A percentile compares a stretch with the other conserved stretches of the same genome.
Conservation (phyloP, 352 stramenopile species). For the Globisporangium cystogenes region DNA sequence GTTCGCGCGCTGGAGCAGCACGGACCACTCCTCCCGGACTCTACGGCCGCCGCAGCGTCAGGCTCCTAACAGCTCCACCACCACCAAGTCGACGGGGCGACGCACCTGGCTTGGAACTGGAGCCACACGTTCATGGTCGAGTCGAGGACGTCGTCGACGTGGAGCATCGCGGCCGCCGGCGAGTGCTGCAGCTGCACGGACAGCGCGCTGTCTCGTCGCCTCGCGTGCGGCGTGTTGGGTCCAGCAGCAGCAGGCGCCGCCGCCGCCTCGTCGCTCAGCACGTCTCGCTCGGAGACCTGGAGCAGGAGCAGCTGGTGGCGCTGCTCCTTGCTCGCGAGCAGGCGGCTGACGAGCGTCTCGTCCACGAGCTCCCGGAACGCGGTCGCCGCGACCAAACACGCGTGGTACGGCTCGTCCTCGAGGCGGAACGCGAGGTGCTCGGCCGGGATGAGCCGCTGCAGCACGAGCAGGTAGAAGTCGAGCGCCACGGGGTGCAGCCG, state of each 20-base stretch:
- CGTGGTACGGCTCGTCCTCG: slow-evolving; percentile 38
- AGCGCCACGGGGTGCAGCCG: slow-evolving; percentile 32
- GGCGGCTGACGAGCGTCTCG: slow-evolving; percentile 31
- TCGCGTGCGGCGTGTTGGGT: not conserved
- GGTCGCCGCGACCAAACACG: slow-evolving; percentile 35
- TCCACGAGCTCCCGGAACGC: slow-evolving; percentile 39
- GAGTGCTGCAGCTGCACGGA: slow-evolving; percentile 8
- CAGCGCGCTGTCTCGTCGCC: slow-evolving; percentile 3
- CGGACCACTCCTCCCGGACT: slow-evolving; percentile 47
- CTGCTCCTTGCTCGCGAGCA: slow-evolving; percentile 49
- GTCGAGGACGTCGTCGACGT: slow-evolving; percentile 66
- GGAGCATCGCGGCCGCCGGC: slow-evolving; percentile 22
- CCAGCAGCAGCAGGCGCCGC: not conserved
- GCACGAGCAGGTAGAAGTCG: slow-evolving; percentile 48
- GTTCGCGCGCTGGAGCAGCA: slow-evolving; percentile 60
- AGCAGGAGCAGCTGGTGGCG: slow-evolving; percentile 31
- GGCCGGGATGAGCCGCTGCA: slow-evolving; percentile 40
- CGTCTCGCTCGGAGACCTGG: slow-evolving; percentile 8
- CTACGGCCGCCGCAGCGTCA: slow-evolving; percentile 23
- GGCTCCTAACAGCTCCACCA: too few species aligned
- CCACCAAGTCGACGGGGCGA: too few species aligned
- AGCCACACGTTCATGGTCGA: slow-evolving; percentile 69
- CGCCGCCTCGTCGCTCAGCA: not conserved
- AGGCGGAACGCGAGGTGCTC: slow-evolving; percentile 34
- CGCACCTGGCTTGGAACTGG: slow-evolving; percentile 50